phyloP scores from a whole-genome alignment of 768 basidiomycete species.

The Hydnum rufescens region DNA sequence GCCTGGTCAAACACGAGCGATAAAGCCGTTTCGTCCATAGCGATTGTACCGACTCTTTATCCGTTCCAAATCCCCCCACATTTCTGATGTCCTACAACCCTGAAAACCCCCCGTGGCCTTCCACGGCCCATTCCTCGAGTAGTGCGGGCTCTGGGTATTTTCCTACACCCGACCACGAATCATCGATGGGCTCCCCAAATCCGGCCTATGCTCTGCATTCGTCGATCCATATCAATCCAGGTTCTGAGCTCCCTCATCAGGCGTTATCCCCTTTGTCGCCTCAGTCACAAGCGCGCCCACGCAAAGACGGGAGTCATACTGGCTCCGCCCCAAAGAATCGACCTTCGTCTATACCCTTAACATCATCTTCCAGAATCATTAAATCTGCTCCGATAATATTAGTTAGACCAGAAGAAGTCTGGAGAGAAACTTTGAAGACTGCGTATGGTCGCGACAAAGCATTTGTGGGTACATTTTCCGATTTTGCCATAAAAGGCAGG shows the following conservation, averaged over 20 bases:
- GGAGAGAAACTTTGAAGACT: constrained; percentile 60
- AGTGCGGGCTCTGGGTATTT: no score
- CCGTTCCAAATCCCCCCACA: no score
- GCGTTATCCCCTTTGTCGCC: neutral
- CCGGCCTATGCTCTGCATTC: no score
- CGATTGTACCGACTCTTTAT: no score
- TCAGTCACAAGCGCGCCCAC: neutral
- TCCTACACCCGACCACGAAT: no score
- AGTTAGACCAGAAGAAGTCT: constrained; percentile 30
- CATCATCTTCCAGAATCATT: neutral
- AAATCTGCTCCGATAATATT: neutral
- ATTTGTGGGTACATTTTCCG: constrained; percentile 40
- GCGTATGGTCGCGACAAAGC: constrained; percentile 70
- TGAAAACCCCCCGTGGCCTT: no score
- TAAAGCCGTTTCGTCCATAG: no score
- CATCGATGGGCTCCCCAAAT: no score
- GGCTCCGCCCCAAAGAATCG: neutral
- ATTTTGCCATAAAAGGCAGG: constrained; percentile 4
- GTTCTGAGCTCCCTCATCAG: neutral
- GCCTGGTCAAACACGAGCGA: no score
- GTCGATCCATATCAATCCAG: neutral
- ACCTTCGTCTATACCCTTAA: neutral
- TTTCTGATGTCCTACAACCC: no score
- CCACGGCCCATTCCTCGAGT: no score
- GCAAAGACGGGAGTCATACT: neutral